These are phyloP conservation scores for Xylaria sp. DNA, from an alignment of 2,329 filamentous ascomycete genomes.

Conservation along the genomic window DNA sequence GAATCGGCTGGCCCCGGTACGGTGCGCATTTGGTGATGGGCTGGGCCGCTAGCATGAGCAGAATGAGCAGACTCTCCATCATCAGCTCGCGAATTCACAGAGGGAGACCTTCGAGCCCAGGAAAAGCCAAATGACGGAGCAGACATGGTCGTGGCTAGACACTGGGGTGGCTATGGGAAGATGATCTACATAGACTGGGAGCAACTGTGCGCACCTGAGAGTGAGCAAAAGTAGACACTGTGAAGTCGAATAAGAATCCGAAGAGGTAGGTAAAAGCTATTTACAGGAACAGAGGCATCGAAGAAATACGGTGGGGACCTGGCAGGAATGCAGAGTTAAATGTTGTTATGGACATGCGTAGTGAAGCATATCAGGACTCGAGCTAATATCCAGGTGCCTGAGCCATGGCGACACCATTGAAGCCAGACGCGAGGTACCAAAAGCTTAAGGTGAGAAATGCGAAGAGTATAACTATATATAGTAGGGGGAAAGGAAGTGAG, in stretches of 20 bases:
- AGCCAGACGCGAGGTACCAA: slow-evolving; percentile 4
- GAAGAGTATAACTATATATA: neutral
- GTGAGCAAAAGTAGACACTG: neutral
- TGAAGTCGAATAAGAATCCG: slow-evolving; percentile 1
- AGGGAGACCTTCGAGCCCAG: slow-evolving; percentile 58
- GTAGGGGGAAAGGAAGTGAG: slow-evolving; percentile 9
- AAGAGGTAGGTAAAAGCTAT: slow-evolving; percentile 7
- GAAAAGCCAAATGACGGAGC: slow-evolving; percentile 59
- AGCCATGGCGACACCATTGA: slow-evolving; percentile 1
- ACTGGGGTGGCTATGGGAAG: neutral
- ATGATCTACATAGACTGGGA: slow-evolving; percentile 17
- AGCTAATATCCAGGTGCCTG: neutral
- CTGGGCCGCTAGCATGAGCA: slow-evolving; percentile 41
- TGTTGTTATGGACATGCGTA: slow-evolving; percentile 6
- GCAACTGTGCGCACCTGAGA: neutral
- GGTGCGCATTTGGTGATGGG: slow-evolving; percentile 37
- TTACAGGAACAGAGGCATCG: slow-evolving; percentile 22
- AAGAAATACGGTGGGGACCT: slow-evolving; percentile 4
- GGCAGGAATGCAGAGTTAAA: neutral
- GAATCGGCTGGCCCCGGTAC: slow-evolving; percentile 37
- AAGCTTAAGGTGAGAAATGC: slow-evolving; percentile 8
- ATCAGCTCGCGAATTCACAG: slow-evolving; percentile 47
- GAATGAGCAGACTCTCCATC: slow-evolving; percentile 47
- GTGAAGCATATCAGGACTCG: slow-evolving; percentile 10
- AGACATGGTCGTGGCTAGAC: slow-evolving; percentile 53